Conservation (phyloP, 306 rosid genomes). For the Styphnolobium japonicum region DNA sequence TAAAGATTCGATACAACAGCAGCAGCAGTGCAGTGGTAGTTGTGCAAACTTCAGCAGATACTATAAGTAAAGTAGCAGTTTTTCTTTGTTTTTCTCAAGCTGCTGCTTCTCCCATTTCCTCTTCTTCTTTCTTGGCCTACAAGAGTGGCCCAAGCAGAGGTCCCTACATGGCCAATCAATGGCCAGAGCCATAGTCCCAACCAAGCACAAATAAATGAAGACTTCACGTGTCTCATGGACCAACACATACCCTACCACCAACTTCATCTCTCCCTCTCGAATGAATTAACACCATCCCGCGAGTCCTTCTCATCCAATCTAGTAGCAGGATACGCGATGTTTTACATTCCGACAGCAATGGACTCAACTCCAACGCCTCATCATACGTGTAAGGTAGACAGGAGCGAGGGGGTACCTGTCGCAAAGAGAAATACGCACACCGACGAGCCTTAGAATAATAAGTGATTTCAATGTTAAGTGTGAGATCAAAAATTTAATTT, state of each 20-base stretch:
- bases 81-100: constrained; percentile 39
- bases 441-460: too few relatives aligned
- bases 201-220: constrained; percentile 43
- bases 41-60: constrained; percentile 9
- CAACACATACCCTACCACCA: constrained; percentile 68
- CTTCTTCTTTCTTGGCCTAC: constrained; percentile 31
- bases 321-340: constrained; percentile 63
- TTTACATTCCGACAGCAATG: constrained; percentile 55
- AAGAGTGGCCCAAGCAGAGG: constrained; percentile 41
- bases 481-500: too few relatives aligned
- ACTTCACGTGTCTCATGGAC: constrained; percentile 80
- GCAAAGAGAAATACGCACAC: constrained; percentile 33
- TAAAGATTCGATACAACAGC: constrained; percentile 37
- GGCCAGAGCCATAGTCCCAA: constrained; percentile 34
- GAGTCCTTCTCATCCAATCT: constrained; percentile 72
- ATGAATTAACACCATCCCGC: constrained; percentile 38
- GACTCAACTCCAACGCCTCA: constrained; percentile 31
- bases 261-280: constrained; percentile 42
- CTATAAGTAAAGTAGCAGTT: constrained; percentile 22
- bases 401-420: constrained; percentile 32
- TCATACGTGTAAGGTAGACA: constrained; percentile 50
- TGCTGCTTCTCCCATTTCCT: constrained; percentile 26
- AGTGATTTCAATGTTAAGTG: too few relatives aligned
- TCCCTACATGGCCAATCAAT: constrained; percentile 48
- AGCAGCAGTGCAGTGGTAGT: constrained; percentile 26